Base-by-base conservation (phyloP, 805 yeast species). In the Saccharomycopsis sp. region DNA sequence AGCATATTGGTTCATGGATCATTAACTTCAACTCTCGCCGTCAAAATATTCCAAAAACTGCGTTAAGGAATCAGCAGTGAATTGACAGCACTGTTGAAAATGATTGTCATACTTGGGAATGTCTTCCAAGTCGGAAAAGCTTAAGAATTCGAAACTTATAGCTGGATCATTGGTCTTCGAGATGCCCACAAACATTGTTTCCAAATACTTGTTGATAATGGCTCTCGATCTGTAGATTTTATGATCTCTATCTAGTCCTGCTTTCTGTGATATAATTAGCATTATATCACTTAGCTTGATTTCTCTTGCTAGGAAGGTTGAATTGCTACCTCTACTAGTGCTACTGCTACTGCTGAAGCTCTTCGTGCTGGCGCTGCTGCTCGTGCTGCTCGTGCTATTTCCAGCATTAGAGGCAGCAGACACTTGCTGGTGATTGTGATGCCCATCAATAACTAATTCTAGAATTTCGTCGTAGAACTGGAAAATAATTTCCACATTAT, bases 391-490 rank as follows among this genome's bases (percentile, higher is more conserved):
- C n/a, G n/a, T n/a, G n/a, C 38, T 29, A 12, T 17, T 44, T n/a
- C 12, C 49, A 7, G 22, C 20, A 17, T 8, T 17, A 12, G 49
- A 5, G 19, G 22, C 7, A 17, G 20, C 49, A 44, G 19, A 17
- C 7, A 17, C 19, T 17, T 8, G 20, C 20, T 44, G 49, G 22
- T 17, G 20, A 12, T 29, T 29, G 38, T 29, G 38, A 17, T 44
- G 49, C 7, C 49, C 49, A 17, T 44, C 49, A 17, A 44, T n/a
- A 17, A 44, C 49, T 5, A 44, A 17, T 14, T 34, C 47, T n/a
- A 50, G 44, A 23, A 53, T 44, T 1, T 34, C 53, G 19, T n/a
- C n/a, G 19, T 53, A 53, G 5, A 57, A 53, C 29, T 52, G 44
- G 5, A 9, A 8, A 35, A 55, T 35, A 5, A 52, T 17, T 3